Evolutionary conservation across 2,329 filamentous ascomycete species (phyloP).

Genomic region (Onygena corvina): DNA sequence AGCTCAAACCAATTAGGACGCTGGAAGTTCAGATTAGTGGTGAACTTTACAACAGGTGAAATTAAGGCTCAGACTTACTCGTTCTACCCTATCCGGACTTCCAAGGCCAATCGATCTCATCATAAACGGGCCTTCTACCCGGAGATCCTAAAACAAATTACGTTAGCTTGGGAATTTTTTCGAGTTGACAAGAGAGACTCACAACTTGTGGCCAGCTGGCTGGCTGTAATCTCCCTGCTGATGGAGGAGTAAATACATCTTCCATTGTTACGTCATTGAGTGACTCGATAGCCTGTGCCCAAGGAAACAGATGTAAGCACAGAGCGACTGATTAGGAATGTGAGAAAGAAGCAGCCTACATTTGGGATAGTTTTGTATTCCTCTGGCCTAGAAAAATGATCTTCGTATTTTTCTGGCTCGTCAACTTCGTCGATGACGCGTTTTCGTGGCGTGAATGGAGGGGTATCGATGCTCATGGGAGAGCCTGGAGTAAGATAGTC

Average conservation of each 20-base stretch:
- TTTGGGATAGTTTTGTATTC: background rate
- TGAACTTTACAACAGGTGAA: background rate
- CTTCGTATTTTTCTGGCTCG: constrained; percentile 2
- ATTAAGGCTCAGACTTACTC: background rate
- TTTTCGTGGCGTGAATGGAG: constrained; percentile 7
- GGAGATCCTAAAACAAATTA: background rate
- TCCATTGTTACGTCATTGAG: background rate
- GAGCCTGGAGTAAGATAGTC: background rate
- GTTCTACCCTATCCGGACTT: background rate
- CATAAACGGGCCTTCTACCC: background rate
- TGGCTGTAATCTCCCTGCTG: background rate
- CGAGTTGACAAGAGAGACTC: background rate
- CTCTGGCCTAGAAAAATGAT: background rate
- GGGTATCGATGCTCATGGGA: background rate
- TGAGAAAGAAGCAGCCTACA: background rate
- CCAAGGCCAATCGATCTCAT: background rate
- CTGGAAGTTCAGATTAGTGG: background rate
- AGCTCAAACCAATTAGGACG: constrained; percentile 3
- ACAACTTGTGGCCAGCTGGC: background rate
- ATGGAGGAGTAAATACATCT: constrained; percentile 3
- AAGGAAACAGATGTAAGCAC: background rate
- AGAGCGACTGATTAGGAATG: background rate
- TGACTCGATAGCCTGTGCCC: background rate
- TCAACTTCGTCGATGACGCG: constrained; percentile 9
- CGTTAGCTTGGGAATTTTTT: too few species aligned